These are phyloP conservation scores for Eragrostis nindensis DNA, from an alignment of 176 grass and related monocot genomes.

Conservation along the genomic window DNA sequence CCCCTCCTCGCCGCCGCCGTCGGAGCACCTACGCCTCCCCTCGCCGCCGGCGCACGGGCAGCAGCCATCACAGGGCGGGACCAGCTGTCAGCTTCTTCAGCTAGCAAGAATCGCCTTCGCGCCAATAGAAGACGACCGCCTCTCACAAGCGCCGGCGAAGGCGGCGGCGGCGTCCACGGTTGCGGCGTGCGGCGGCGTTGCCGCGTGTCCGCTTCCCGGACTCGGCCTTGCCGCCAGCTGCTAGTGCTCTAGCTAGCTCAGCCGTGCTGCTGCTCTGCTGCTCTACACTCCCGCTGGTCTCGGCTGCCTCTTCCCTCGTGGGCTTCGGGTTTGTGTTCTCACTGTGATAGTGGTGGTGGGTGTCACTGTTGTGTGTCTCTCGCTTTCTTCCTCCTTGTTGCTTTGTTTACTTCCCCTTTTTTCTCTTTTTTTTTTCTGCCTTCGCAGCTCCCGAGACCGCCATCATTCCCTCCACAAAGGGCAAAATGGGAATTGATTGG, in stretches of 20 bases:
- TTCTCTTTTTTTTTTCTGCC: neutral
- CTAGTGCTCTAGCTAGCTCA: slow-evolving; percentile 17
- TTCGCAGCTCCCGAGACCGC: slow-evolving; percentile 48
- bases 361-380: slow-evolving; percentile 27
- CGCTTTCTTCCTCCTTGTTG: slow-evolving; percentile 26
- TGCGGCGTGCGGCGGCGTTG: neutral
- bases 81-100: slow-evolving; percentile 20
- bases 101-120: neutral
- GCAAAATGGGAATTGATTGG: slow-evolving; percentile 39
- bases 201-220: neutral
- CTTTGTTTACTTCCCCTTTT: slow-evolving; percentile 27
- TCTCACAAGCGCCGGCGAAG: neutral
- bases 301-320: neutral
- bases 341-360: neutral
- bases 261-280: slow-evolving; percentile 19
- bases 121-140: neutral
- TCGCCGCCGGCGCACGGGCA: slow-evolving; percentile 58
- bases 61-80: slow-evolving; percentile 61
- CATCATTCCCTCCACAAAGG: slow-evolving; percentile 65
- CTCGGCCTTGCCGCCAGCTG: slow-evolving; percentile 30
- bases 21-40: slow-evolving; percentile 34
- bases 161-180: neutral
- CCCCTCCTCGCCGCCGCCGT: slow-evolving; percentile 53
- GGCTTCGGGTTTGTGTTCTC: neutral
- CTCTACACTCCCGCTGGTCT: slow-evolving; percentile 3